Base-by-base conservation (phyloP, 2,329 filamentous ascomycete genomes). In the Arthrobotrys megalospora region DNA sequence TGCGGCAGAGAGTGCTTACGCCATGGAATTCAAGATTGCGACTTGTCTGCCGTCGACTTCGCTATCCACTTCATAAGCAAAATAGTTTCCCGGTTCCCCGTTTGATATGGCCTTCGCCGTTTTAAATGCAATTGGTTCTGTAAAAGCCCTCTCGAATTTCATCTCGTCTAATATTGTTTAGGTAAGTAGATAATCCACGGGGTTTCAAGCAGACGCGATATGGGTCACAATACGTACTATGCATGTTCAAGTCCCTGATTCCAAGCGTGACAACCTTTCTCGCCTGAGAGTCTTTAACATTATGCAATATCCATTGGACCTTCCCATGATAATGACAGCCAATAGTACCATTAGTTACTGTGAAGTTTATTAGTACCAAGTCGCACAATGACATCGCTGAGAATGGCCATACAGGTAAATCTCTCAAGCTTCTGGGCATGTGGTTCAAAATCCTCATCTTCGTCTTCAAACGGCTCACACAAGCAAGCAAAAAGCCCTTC, bases 391-490 rank as follows among this genome's bases (percentile, higher is more conserved):
- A 32, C 12, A 6, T 43, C 36, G 28, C 48, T 38, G 10, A 21
- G 14, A 52, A 7, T 43, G 10, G 19, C 41, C 75, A 11, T 68
- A 78, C 75, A 41, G 12, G 52, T 63, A 19, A 67, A 78, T 11
- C 62, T 63, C 43, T 78, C 75, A 2, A 78, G 75, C 19, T 71
- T 62, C 41, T 72, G 58, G 1, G 75, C 67, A 43, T 78, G 75
- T 10, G 75, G 75, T 28, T 78, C 75, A 19, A 78, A 78, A 47
- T 78, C 75, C n/a, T 78, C 75, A n/a, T 78, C 75, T 34, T 78
- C 75, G 12, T 72, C 45, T 12, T 72, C 52, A 34, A 72, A 78
- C 4, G 75, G 75, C 41, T 72, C 75, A 41, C 75, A 78, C 38
- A 78, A 32, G 45, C 75, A 78, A 67, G 67, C 75, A 45, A 78